These are phyloP conservation scores for Rusavskia elegans DNA, from an alignment of 495 filamentous ascomycete species.

Conservation along the genomic window DNA sequence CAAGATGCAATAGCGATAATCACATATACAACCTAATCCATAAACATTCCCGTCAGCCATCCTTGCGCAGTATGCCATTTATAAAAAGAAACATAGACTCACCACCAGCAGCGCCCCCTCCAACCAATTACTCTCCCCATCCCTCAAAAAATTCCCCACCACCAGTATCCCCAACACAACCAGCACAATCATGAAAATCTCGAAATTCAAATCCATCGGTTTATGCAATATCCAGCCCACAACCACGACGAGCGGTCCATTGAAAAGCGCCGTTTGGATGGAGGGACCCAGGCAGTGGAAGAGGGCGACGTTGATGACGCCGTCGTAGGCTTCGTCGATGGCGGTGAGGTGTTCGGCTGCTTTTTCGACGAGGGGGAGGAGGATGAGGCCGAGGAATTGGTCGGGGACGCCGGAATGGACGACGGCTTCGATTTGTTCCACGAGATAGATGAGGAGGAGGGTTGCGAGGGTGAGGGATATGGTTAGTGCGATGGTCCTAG, in stretches of 20 bases:
- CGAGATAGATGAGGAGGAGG: slow-evolving; percentile 18
- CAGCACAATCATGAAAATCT: slow-evolving; percentile 1
- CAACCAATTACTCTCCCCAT: slow-evolving; percentile 1
- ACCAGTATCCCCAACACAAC: not conserved
- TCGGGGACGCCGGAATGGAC: not conserved
- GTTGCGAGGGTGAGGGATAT: slow-evolving; percentile 14
- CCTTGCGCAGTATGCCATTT: not conserved
- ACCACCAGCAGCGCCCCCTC: slow-evolving; percentile 1
- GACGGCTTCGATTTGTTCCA: not conserved
- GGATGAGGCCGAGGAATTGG: slow-evolving; percentile 2
- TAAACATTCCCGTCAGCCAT: not conserved
- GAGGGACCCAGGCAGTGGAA: not conserved
- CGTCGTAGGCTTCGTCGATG: slow-evolving; percentile 1
- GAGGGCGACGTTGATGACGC: slow-evolving; percentile 1
- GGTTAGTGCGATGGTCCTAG: slow-evolving; percentile 17
- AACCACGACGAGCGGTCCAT: not conserved
- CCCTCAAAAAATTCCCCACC: not conserved
- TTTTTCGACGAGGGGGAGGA: slow-evolving; percentile 1
- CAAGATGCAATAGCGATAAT: slow-evolving; percentile 1
- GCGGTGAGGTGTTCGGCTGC: slow-evolving; percentile 1
- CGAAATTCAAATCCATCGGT: slow-evolving; percentile 1
- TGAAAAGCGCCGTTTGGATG: not conserved
- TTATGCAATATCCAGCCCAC: not conserved
- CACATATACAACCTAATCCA: not conserved
- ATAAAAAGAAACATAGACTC: not conserved